Evolutionary conservation across 371 early-diverging fungal species (phyloP).

Genomic region (Gilbertella persicaria): DNA sequence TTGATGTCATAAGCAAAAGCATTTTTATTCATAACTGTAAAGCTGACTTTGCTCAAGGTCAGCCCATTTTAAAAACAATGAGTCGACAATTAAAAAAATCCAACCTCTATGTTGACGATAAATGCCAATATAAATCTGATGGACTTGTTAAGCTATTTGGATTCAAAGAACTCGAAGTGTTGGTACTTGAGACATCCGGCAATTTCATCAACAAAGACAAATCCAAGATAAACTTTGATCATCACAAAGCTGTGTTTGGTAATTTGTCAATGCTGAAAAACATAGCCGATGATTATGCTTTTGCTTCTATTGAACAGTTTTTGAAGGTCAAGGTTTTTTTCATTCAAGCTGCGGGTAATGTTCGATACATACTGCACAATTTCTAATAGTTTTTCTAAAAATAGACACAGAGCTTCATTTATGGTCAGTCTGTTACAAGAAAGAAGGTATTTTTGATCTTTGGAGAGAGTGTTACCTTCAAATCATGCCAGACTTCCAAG

Average conservation of each 20-base stretch:
- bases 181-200: slow-evolving; percentile 14
- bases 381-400: slow-evolving; percentile 1
- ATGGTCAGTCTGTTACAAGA: slow-evolving; percentile 11
- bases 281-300: slow-evolving; percentile 9
- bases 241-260: slow-evolving; percentile 22
- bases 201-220: slow-evolving; percentile 6
- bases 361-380: neutral
- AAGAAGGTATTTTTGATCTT: slow-evolving; percentile 15
- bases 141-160: slow-evolving; percentile 10
- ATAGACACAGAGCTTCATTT: slow-evolving; percentile 10
- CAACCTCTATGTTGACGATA: slow-evolving; percentile 7
- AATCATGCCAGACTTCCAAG: slow-evolving; percentile 10
- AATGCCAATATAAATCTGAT: slow-evolving; percentile 15
- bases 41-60: slow-evolving; percentile 6
- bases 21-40: slow-evolving; percentile 2
- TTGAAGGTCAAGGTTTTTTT: slow-evolving; percentile 14
- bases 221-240: slow-evolving; percentile 7
- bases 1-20: neutral
- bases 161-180: slow-evolving; percentile 8
- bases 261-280: slow-evolving; percentile 18
- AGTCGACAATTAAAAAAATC: slow-evolving; percentile 7
- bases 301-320: slow-evolving; percentile 6
- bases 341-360: slow-evolving; percentile 16
- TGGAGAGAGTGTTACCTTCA: slow-evolving; percentile 6
- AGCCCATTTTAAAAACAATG: slow-evolving; percentile 4